A percentile compares a stretch with the other conserved stretches of the same genome.
phyloP scores from a whole-genome alignment of 805 yeast genomes.

The Saturnispora dispora region DNA sequence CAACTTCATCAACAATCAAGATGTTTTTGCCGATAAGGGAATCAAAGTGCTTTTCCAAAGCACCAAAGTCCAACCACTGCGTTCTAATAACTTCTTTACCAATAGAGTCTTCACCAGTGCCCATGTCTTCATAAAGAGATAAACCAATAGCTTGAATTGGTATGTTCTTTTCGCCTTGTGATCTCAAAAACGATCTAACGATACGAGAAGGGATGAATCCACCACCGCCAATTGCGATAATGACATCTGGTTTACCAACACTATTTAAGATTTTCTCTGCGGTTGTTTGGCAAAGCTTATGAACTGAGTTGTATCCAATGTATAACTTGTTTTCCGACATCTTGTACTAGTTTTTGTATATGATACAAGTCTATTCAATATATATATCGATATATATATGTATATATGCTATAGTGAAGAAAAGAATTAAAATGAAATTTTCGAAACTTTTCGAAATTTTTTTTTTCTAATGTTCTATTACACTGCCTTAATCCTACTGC shows the following conservation, averaged over 20 bases:
- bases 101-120: conserved; percentile 40
- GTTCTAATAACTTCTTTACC: conserved; percentile 81
- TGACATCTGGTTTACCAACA: conserved; percentile 38
- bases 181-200: conserved; percentile 52
- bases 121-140: conserved; percentile 52
- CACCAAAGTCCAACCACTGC: conserved; percentile 83
- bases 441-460: neutral
- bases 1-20: conserved; percentile 83
- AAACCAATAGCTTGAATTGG: conserved; percentile 66
- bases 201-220: conserved; percentile 66
- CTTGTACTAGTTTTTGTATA: conserved; percentile 6
- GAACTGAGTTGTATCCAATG: conserved; percentile 73
- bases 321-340: conserved; percentile 39
- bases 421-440: neutral
- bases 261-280: conserved; percentile 24
- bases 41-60: conserved; percentile 58
- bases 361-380: neutral
- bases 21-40: conserved; percentile 74
- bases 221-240: conserved; percentile 66
- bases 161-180: conserved; percentile 51
- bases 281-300: conserved; percentile 63
- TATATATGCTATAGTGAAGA: neutral
- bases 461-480: conserved; percentile 1
- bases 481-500: neutral
- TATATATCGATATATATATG: neutral